These are phyloP conservation scores for Angomonas ambiguus DNA, from an alignment of 208 protist genomes.

Conservation along the genomic window DNA sequence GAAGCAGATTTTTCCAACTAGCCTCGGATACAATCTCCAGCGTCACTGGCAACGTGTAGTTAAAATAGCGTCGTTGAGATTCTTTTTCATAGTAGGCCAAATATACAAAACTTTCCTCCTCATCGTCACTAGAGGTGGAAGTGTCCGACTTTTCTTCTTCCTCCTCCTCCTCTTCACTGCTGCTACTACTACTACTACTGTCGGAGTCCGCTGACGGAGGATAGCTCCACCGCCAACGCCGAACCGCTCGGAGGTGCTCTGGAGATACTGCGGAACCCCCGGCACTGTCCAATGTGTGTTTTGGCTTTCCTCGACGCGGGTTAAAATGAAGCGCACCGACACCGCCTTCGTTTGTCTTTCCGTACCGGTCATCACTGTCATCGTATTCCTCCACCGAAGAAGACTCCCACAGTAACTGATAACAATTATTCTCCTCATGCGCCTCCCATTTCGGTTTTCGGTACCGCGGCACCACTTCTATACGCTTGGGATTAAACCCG, in stretches of 20 bases:
- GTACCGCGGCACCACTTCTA: not conserved
- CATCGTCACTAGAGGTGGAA: constrained; percentile 1
- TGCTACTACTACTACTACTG: not conserved
- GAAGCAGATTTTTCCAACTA: not conserved
- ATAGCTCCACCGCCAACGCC: not conserved
- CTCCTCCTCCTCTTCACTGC: constrained; percentile 11
- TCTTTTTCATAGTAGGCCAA: not conserved
- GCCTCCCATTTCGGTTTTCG: not conserved
- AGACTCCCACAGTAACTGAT: constrained; percentile 7
- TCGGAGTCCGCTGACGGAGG: not conserved
- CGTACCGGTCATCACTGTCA: not conserved
- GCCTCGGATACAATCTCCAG: constrained; percentile 1
- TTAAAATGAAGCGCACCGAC: not conserved
- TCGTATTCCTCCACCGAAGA: constrained; percentile 1
- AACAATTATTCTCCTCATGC: not conserved
- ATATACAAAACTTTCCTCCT: not conserved
- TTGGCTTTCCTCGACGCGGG: not conserved
- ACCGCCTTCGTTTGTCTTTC: not conserved
- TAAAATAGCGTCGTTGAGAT: not conserved
- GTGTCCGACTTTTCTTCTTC: not conserved
- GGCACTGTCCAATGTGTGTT: not conserved
- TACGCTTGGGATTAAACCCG: not conserved
- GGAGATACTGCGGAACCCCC: not conserved
- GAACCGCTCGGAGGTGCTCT: not conserved
- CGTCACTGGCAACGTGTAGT: constrained; percentile 10